These are phyloP conservation scores for Tylopilus sp. DNA, from an alignment of 768 basidiomycete genomes.

Conservation along the genomic window DNA sequence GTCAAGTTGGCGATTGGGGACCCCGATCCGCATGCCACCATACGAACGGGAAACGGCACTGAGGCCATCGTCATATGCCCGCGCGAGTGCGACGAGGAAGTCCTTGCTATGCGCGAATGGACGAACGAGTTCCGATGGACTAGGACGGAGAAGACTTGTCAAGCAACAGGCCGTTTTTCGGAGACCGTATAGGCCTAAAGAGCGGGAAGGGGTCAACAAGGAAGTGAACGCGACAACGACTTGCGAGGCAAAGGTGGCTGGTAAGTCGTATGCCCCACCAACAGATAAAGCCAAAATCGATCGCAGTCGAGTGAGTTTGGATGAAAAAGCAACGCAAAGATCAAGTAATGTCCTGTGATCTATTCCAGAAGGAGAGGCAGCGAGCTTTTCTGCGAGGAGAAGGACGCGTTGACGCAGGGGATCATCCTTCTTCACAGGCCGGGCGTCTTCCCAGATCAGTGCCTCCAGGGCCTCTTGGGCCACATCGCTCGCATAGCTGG, in stretches of 20 bases:
- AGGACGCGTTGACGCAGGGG: slow-evolving; percentile 48
- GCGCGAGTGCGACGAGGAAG: slow-evolving; percentile 56
- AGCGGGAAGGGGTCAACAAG: slow-evolving; percentile 41
- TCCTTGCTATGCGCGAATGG: slow-evolving; percentile 49
- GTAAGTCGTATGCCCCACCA: slow-evolving; percentile 30
- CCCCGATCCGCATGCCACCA: slow-evolving; percentile 44
- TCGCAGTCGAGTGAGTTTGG: slow-evolving; percentile 42
- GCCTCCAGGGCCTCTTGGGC: slow-evolving; percentile 50
- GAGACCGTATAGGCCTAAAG: slow-evolving; percentile 55
- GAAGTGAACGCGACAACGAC: slow-evolving; percentile 55
- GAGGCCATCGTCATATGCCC: slow-evolving; percentile 58
- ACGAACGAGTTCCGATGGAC: slow-evolving; percentile 46
- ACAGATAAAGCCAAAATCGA: slow-evolving; percentile 42
- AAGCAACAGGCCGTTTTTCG: slow-evolving; percentile 63
- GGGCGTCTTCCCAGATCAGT: slow-evolving; percentile 53
- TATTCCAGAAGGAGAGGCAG: slow-evolving; percentile 36
- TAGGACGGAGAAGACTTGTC: slow-evolving; percentile 48
- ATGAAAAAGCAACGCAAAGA: slow-evolving; percentile 55
- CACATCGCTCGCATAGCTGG: slow-evolving; percentile 54
- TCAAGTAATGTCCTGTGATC: slow-evolving; percentile 59
- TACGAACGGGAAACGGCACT: slow-evolving; percentile 54
- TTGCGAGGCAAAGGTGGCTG: slow-evolving; percentile 37
- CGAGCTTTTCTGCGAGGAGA: slow-evolving; percentile 54
- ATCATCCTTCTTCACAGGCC: slow-evolving; percentile 36
- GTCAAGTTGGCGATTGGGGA: slow-evolving; percentile 37